These are phyloP conservation scores for Corynascus novoguineensis DNA, from an alignment of 495 filamentous ascomycete species.

Conservation along the genomic window DNA sequence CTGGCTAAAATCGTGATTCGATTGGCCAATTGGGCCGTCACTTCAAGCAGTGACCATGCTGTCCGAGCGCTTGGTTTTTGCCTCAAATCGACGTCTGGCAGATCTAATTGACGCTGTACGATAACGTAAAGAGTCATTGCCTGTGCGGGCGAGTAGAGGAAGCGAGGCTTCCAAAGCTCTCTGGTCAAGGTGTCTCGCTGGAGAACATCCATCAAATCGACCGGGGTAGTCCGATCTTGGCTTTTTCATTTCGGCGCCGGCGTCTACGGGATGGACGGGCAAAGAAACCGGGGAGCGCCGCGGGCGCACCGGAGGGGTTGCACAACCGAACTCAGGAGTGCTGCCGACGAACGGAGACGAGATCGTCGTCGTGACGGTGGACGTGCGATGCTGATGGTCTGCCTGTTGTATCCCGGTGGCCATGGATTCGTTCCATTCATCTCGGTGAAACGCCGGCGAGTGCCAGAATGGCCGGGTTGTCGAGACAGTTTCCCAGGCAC, in stretches of 20 bases:
- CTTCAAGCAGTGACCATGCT: constrained; percentile 8
- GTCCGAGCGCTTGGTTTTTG: background rate
- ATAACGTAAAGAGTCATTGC: too few relatives aligned
- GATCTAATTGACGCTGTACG: background rate
- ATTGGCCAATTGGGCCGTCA: constrained; percentile 21
- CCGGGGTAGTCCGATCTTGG: background rate
- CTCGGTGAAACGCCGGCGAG: constrained; percentile 22
- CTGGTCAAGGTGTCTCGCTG: too few relatives aligned
- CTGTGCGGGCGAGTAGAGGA: background rate
- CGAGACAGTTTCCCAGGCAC: constrained; percentile 2
- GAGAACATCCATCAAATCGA: background rate
- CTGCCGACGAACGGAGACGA: background rate
- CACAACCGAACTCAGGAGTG: background rate
- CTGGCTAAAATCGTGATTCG: constrained; percentile 2
- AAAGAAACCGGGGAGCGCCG: background rate
- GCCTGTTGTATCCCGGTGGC: too few relatives aligned
- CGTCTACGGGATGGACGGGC: background rate
- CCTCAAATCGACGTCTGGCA: background rate
- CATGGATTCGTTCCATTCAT: constrained; percentile 13
- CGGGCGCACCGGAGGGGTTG: background rate
- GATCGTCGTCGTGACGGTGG: background rate
- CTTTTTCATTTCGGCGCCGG: background rate
- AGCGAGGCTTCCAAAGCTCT: too few relatives aligned
- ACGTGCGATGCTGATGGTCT: constrained; percentile 1
- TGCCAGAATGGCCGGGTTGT: constrained; percentile 11